Conservation (phyloP, 306 rosid genomes). For the Pyrus betulifolia region DNA sequence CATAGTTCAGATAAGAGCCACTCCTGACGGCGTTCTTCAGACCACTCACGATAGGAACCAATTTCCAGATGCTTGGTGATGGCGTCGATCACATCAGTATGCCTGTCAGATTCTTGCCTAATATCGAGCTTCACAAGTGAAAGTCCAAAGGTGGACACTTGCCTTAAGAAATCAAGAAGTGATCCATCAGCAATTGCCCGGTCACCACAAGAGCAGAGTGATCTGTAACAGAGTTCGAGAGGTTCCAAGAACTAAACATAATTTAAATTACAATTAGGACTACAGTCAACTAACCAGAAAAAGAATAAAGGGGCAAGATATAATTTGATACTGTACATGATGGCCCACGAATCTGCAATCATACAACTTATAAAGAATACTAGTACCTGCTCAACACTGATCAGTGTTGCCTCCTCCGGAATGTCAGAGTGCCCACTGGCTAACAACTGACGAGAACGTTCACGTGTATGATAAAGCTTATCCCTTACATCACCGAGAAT, state of each 20-base stretch:
- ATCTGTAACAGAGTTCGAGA: slow-evolving; percentile 86
- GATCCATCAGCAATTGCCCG: slow-evolving; percentile 88
- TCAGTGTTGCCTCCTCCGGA: slow-evolving; percentile 82
- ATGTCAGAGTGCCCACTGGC: slow-evolving; percentile 78
- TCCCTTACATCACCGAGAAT: slow-evolving; percentile 88
- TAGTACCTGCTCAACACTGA: slow-evolving; percentile 72
- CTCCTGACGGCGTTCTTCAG: slow-evolving; percentile 79
- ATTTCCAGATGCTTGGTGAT: slow-evolving; percentile 81
- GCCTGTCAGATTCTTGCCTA: slow-evolving; percentile 95
- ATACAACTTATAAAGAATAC: slow-evolving; percentile 1
- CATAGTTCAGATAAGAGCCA: slow-evolving; percentile 86
- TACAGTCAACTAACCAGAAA: not conserved
- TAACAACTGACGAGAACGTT: slow-evolving; percentile 82
- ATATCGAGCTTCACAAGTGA: slow-evolving; percentile 91
- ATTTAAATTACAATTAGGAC: slow-evolving; percentile 30
- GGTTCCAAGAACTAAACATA: slow-evolving; percentile 78
- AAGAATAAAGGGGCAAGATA: not conserved
- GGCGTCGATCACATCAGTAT: slow-evolving; percentile 85
- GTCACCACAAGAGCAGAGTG: slow-evolving; percentile 88
- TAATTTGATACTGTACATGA: not conserved
- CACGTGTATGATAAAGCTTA: slow-evolving; percentile 92
- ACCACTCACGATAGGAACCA: slow-evolving; percentile 91
- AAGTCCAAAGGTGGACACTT: slow-evolving; percentile 95
- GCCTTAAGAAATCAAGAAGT: slow-evolving; percentile 95
- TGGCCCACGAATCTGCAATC: not conserved